Evolutionary conservation across 2,329 filamentous ascomycete species (phyloP).

Genomic region (Gyromitra esculenta): DNA sequence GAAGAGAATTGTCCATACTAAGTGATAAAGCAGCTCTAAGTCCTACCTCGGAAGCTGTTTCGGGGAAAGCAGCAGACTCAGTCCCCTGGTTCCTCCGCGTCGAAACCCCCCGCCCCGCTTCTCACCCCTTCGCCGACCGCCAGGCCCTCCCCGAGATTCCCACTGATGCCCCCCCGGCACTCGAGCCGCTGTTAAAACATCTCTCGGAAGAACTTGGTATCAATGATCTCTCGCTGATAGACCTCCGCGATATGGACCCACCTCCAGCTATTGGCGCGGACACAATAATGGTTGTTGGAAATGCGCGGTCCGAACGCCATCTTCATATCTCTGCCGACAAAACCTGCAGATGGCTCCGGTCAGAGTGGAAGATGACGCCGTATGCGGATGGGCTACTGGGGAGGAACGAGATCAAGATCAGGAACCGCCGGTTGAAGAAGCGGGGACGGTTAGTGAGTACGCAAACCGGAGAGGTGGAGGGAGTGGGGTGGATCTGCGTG

Average conservation of each 20-base stretch:
- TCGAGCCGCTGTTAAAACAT: conserved; percentile 78
- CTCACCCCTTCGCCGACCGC: conserved; percentile 64
- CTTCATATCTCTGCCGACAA: conserved; percentile 89
- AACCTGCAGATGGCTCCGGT: conserved; percentile 85
- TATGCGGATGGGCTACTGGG: conserved; percentile 88
- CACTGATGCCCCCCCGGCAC: conserved; percentile 73
- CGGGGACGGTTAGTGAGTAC: conserved; percentile 82
- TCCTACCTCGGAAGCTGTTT: conserved; percentile 29
- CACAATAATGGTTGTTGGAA: conserved; percentile 91
- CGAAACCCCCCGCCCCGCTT: conserved; percentile 63
- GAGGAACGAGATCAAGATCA: conserved; percentile 88
- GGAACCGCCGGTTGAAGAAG: conserved; percentile 80
- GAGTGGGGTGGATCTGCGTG: conserved; percentile 95
- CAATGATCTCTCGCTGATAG: conserved; percentile 80
- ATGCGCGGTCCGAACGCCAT: conserved; percentile 90
- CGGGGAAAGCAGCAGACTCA: conserved; percentile 54
- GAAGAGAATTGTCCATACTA: neutral
- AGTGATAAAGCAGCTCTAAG: neutral
- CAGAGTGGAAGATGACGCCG: conserved; percentile 75
- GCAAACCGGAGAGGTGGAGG: conserved; percentile 69
- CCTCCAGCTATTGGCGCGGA: conserved; percentile 87
- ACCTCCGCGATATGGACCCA: conserved; percentile 84
- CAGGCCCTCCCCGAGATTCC: conserved; percentile 74
- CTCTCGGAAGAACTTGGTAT: conserved; percentile 85
- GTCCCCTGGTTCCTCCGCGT: conserved; percentile 89